These are phyloP conservation scores for Blastomyces percursus DNA, from an alignment of 2,329 filamentous ascomycete genomes.

Conservation along the genomic window DNA sequence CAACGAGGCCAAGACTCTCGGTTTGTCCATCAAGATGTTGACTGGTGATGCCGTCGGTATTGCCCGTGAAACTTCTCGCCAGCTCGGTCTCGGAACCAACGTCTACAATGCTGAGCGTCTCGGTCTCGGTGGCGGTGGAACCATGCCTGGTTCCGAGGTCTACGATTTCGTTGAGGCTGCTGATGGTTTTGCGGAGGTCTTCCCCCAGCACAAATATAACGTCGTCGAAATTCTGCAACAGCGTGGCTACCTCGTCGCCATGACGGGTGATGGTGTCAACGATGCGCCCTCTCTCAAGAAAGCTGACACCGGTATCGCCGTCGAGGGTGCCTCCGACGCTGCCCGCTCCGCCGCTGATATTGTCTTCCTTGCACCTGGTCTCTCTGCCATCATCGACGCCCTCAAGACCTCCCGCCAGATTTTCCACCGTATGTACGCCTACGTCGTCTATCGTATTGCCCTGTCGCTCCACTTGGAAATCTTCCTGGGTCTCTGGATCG, in stretches of 20 bases:
- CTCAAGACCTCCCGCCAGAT: constrained; percentile 90
- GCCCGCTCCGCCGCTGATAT: constrained; percentile 87
- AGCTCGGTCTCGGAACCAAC: constrained; percentile 84
- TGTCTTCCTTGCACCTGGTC: constrained; percentile 82
- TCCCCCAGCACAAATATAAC: constrained; percentile 91
- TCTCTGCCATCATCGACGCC: constrained; percentile 85
- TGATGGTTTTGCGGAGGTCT: constrained; percentile 89
- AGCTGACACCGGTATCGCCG: constrained; percentile 92
- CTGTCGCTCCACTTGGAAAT: constrained; percentile 84
- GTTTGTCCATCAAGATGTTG: constrained; percentile 90
- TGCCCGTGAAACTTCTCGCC: constrained; percentile 79
- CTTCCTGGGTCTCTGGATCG: constrained; percentile 85
- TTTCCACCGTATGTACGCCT: constrained; percentile 94
- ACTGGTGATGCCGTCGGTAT: constrained; percentile 92
- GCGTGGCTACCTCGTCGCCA: constrained; percentile 85
- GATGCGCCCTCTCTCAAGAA: constrained; percentile 88
- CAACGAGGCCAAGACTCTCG: constrained; percentile 76
- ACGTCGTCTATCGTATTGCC: constrained; percentile 90
- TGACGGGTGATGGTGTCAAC: constrained; percentile 95
- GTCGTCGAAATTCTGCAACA: constrained; percentile 89
- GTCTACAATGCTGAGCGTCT: constrained; percentile 90
- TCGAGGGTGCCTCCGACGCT: constrained; percentile 83
- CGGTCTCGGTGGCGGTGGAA: constrained; percentile 77
- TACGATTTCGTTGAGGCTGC: constrained; percentile 94
- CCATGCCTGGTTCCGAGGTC: constrained; percentile 87